phyloP scores from a whole-genome alignment of 495 filamentous ascomycete genomes.

The Podospora pseudoanserina region DNA sequence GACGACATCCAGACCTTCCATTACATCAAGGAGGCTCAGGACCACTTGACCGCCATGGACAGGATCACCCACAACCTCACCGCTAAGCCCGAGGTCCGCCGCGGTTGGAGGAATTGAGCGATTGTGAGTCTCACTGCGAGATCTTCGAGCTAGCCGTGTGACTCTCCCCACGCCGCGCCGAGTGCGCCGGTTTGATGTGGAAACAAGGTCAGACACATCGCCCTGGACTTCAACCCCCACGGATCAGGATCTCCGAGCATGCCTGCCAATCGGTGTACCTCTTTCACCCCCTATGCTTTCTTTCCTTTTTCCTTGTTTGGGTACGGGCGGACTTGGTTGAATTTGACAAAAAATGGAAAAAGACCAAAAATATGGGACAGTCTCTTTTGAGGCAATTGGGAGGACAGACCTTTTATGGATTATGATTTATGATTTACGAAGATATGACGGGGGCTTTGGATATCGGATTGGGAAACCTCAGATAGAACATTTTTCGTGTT shows the following conservation, averaged over 20 bases:
- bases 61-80: slow-evolving; percentile 34
- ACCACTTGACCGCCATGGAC: slow-evolving; percentile 44
- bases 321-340: background rate
- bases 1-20: slow-evolving; percentile 44
- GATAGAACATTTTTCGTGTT: slow-evolving; percentile 1
- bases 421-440: slow-evolving; percentile 16
- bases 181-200: slow-evolving; percentile 3
- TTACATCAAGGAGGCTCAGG: slow-evolving; percentile 42
- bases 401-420: slow-evolving; percentile 20
- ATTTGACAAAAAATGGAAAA: slow-evolving; percentile 7
- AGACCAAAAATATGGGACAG: background rate
- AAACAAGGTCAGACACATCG: background rate
- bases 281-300: background rate
- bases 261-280: background rate
- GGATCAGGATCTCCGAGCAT: background rate
- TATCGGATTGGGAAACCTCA: background rate
- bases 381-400: slow-evolving; percentile 18
- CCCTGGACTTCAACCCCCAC: background rate
- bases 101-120: slow-evolving; percentile 28
- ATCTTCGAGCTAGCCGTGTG: background rate
- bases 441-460: background rate
- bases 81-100: slow-evolving; percentile 28
- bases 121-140: slow-evolving; percentile 6
- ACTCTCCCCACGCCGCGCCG: background rate
- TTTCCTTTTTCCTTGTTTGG: slow-evolving; percentile 4